phyloP scores from a whole-genome alignment of 345 rosid genomes.

The Eucalyptus melliodora region DNA sequence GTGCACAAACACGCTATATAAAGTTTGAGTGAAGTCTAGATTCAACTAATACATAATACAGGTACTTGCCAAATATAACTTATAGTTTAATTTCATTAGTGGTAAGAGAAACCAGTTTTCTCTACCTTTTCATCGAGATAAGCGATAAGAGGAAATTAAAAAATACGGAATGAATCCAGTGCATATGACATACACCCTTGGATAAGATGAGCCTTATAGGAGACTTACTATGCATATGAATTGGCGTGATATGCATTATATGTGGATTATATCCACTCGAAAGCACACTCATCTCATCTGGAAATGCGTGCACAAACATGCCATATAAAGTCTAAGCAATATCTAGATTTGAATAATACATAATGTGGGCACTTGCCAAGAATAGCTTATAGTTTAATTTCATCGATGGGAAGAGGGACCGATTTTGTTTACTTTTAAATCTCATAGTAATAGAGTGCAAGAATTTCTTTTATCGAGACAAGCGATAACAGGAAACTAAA shows the following conservation, averaged over 20 bases:
- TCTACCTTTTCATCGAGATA: too few species aligned
- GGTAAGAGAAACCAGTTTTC: not conserved
- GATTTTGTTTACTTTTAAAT: not conserved
- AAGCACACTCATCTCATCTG: not conserved
- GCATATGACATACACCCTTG: too few species aligned
- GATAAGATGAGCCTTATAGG: too few species aligned
- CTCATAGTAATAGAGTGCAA: not conserved
- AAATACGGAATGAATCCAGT: too few species aligned
- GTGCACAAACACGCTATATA: not conserved
- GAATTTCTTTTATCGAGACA: not conserved
- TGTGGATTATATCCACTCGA: not conserved
- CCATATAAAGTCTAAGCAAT: not conserved
- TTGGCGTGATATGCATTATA: too few species aligned
- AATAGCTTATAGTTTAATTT: not conserved
- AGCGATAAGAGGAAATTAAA: too few species aligned
- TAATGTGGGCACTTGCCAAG: not conserved
- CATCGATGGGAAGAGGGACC: not conserved
- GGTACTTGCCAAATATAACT: not conserved
- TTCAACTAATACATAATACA: not conserved
- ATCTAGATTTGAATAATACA: not conserved
- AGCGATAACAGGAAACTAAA: not conserved
- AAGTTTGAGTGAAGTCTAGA: not conserved
- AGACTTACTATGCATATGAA: too few species aligned
- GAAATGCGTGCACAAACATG: not conserved
- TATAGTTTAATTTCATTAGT: not conserved